Conservation (phyloP, 495 filamentous ascomycete genomes). For the Darksidea phi region DNA sequence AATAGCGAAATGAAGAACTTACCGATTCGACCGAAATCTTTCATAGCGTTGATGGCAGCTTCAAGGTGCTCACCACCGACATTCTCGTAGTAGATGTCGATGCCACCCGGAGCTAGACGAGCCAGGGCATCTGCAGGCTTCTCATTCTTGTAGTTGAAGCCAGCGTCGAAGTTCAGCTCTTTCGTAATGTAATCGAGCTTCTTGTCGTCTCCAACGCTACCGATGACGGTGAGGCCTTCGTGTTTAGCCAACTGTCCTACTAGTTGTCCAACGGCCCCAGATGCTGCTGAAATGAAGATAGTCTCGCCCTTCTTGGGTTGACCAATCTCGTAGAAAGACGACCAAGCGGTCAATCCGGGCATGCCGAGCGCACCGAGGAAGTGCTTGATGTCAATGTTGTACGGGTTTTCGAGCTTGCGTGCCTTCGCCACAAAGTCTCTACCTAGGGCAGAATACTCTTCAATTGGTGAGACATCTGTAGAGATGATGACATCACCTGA, state of each 20-base stretch:
- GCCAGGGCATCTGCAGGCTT: constrained; percentile 66
- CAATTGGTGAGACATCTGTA: constrained; percentile 17
- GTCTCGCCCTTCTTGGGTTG: constrained; percentile 85
- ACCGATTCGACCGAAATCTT: constrained; percentile 67
- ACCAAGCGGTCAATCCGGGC: constrained; percentile 84
- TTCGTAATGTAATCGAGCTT: constrained; percentile 54
- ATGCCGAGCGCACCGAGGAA: constrained; percentile 79
- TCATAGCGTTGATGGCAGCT: constrained; percentile 68
- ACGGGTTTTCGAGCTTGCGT: constrained; percentile 54
- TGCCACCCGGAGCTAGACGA: constrained; percentile 74
- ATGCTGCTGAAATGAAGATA: constrained; percentile 79
- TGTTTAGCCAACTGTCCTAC: constrained; percentile 85
- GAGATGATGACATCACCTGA: constrained; percentile 39
- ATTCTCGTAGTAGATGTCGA: constrained; percentile 96
- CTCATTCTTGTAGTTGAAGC: constrained; percentile 67
- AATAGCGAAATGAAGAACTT: constrained; percentile 41
- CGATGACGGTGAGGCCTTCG: constrained; percentile 82
- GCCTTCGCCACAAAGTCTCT: constrained; percentile 21
- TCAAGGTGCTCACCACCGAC: constrained; percentile 88
- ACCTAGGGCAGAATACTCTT: constrained; percentile 42
- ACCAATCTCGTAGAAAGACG: constrained; percentile 76
- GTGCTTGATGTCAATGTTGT: constrained; percentile 60
- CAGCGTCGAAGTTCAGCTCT: constrained; percentile 53
- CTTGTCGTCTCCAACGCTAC: constrained; percentile 57
- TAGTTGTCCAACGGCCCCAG: constrained; percentile 79